Conservation (phyloP, 306 rosid genomes). For the Amphicarpaea edgeworthii region DNA sequence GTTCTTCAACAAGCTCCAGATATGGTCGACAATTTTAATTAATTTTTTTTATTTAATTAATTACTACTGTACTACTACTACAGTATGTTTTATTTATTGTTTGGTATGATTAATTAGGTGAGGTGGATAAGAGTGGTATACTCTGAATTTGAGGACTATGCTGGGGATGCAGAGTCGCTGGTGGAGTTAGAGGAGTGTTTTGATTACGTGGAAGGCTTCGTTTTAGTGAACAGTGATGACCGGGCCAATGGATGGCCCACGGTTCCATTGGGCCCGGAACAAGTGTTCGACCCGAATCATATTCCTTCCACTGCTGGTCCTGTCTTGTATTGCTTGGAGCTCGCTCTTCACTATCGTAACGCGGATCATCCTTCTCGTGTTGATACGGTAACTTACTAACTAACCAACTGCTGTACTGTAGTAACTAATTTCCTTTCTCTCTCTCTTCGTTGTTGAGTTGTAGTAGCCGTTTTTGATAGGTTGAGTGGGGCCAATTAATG, state of each 20-base stretch:
- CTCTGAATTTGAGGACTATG: conserved; percentile 3
- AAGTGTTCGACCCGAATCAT: conserved; percentile 11
- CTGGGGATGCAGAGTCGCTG: conserved; percentile 17
- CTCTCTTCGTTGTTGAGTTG: no score
- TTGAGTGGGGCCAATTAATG: not conserved
- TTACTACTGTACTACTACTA: no score
- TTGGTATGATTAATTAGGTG: conserved; percentile 3
- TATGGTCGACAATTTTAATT: no score
- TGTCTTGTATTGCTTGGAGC: conserved; percentile 13
- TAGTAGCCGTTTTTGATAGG: not conserved
- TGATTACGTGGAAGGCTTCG: conserved; percentile 28
- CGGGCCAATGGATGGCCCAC: conserved; percentile 25
- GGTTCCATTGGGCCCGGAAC: not conserved
- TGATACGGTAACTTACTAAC: not conserved
- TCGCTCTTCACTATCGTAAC: conserved; percentile 14
- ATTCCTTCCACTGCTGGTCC: not conserved
- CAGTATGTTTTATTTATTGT: no score
- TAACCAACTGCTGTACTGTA: no score
- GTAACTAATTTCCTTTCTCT: no score
- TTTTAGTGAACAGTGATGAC: not conserved
- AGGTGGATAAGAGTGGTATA: conserved; percentile 27
- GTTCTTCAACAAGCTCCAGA: conserved; percentile 21
- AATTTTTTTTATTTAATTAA: no score
- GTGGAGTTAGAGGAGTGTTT: not conserved
- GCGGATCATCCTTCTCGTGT: not conserved